These are phyloP conservation scores for Plectosphaerella sp. DNA, from an alignment of 2,329 filamentous ascomycete genomes.

Conservation along the genomic window DNA sequence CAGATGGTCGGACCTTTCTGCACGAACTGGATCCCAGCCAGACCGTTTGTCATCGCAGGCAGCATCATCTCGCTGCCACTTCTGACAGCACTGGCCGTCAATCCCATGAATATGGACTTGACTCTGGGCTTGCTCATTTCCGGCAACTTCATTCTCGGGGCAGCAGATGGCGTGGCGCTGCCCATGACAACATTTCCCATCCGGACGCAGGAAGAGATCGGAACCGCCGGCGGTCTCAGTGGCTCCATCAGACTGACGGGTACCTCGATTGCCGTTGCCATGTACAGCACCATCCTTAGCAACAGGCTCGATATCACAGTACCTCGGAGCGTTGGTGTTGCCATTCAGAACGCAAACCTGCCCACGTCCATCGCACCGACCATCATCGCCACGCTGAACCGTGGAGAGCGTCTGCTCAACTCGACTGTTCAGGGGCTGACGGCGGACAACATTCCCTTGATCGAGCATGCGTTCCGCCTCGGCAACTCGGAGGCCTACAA, in stretches of 20 bases:
- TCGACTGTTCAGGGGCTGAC: slow-evolving; percentile 24
- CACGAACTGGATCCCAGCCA: neutral
- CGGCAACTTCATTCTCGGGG: neutral
- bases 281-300: slow-evolving; percentile 27
- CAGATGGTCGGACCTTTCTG: neutral
- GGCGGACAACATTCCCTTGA: slow-evolving; percentile 20
- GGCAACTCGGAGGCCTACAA: slow-evolving; percentile 27
- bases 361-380: slow-evolving; percentile 25
- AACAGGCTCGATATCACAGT: slow-evolving; percentile 25
- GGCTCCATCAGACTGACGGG: slow-evolving; percentile 30
- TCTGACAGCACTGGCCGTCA: neutral
- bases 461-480: slow-evolving; percentile 22
- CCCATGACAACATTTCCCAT: neutral
- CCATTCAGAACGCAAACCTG: slow-evolving; percentile 29
- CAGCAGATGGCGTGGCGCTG: neutral
- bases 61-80: neutral
- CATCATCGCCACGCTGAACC: slow-evolving; percentile 25
- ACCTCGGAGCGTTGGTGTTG: slow-evolving; percentile 22
- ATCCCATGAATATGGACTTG: neutral
- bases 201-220: slow-evolving; percentile 24
- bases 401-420: neutral
- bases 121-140: neutral
- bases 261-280: slow-evolving; percentile 23
- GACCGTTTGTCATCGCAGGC: neutral
- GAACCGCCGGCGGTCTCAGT: slow-evolving; percentile 26